Evolutionary conservation across 1,284 basidiomycete species (phyloP), one percentile per base, ranked within the genome.

Genomic region (Vanrija humicola): DNA sequence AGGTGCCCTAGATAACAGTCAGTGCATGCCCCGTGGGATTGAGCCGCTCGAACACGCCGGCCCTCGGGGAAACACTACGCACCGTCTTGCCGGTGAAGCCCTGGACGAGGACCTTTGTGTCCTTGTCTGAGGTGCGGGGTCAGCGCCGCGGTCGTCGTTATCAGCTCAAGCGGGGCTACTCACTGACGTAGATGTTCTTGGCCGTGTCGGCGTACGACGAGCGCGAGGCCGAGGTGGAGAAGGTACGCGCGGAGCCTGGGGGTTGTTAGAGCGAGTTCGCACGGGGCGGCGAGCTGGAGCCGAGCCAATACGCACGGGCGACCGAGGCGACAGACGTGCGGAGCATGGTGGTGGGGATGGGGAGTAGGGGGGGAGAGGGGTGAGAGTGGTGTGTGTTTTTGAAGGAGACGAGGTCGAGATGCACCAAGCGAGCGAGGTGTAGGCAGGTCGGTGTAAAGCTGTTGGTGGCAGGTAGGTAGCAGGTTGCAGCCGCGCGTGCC

Each of bases 61-160:
- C 21, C 34, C 45, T 26, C 56, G 56, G 59, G 46, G 55, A 54
- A 58, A 52, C 54, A 55, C 19, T 18, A 72, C 87, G 68, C 64
- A 90, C 93, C 59, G 95, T 98, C 86, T 97, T 98, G 76, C 96
- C 96, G 44, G 93, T 97, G 74, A 95, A 87, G 49, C 92, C 92
- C 76, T 96, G 92, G 68, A 89, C 90, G 58, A 96, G 80, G 45
- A 97, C 93, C 77, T 85, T 92, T 64, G 95, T 96, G 79, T 98
- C 90, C 77, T 93, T 92, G 79, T 91, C 73, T 74, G 68, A 12
- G 26, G 38, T 28, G 10, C 28, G 48, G 25, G 19, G 52, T 53
- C 61, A 43, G 64, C 60, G 42, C 64, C 46, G 54, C 66, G 64
- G 34, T 60, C 26, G 28, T 28, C 28, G 28, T 25, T 42, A 26